Conservation (phyloP, 2,329 filamentous ascomycete genomes). For the Neonectria magnoliae region DNA sequence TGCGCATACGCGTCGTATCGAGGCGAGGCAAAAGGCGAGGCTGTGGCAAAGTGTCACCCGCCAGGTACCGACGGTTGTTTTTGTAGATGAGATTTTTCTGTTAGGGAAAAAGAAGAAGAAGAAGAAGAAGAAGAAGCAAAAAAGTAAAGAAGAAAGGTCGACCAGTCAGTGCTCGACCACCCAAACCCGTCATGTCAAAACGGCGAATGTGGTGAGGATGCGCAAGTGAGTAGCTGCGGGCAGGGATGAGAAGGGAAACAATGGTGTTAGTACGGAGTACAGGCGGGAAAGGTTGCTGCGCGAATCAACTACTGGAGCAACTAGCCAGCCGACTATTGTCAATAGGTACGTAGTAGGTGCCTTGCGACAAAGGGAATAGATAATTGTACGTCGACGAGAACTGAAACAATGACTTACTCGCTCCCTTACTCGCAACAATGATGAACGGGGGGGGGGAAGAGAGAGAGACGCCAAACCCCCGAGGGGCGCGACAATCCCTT, state of each 20-base stretch:
- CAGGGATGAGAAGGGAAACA: background rate
- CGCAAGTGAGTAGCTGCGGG: background rate
- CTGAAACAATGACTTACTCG: background rate
- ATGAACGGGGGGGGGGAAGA: no score
- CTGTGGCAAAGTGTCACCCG: background rate
- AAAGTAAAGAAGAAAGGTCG: background rate
- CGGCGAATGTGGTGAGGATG: background rate
- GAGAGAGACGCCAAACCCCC: no score
- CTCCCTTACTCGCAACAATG: no score
- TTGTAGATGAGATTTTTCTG: background rate
- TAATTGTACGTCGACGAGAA: no score
- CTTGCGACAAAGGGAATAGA: no score
- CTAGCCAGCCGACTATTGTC: background rate
- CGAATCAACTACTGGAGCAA: background rate
- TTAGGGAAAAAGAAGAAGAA: background rate
- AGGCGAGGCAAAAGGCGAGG: background rate
- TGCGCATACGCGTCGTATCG: constrained; percentile 17
- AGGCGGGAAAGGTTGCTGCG: background rate
- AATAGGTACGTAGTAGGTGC: background rate
- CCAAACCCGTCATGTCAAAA: no score
- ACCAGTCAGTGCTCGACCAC: background rate
- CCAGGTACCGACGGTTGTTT: background rate
- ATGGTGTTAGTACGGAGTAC: background rate
- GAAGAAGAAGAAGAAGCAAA: background rate
- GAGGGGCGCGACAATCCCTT: background rate